Percentiles rank a stretch among this genome's conserved stretches.
Evolutionary conservation across 352 stramenopile species (phyloP).

Genomic region (Globisporangium radiosum): DNA sequence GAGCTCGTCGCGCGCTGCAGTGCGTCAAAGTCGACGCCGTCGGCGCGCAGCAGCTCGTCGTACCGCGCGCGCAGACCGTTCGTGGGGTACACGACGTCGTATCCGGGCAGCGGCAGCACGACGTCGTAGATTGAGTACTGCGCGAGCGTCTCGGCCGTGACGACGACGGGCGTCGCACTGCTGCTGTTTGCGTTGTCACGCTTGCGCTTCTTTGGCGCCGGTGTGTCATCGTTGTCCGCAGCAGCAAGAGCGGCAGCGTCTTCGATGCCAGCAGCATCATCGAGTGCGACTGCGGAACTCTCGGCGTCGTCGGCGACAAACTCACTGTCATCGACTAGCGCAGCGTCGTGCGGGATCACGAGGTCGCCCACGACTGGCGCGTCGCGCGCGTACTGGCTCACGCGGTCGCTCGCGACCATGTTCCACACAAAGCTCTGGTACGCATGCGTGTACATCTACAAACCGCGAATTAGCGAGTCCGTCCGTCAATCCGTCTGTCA

Average conservation of each 20-base stretch:
- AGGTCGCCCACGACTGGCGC: slow-evolving; percentile 88
- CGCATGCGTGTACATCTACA: slow-evolving; percentile 84
- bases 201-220: slow-evolving; percentile 30
- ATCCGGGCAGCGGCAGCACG: slow-evolving; percentile 94
- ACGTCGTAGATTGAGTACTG: slow-evolving; percentile 92
- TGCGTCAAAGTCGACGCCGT: slow-evolving; percentile 64
- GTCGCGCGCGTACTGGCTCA: slow-evolving; percentile 65
- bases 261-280: slow-evolving; percentile 15
- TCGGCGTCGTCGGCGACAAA: slow-evolving; percentile 23
- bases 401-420: slow-evolving; percentile 82
- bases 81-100: slow-evolving; percentile 83
- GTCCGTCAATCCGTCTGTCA: not conserved
- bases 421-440: slow-evolving; percentile 98
- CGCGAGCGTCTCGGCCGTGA: slow-evolving; percentile 88
- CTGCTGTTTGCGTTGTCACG: slow-evolving; percentile 8
- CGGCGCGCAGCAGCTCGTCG: slow-evolving; percentile 46
- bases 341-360: slow-evolving; percentile 45
- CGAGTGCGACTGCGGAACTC: not conserved
- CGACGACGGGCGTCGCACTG: slow-evolving; percentile 21
- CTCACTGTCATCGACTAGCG: slow-evolving; percentile 14
- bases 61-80: slow-evolving; percentile 76
- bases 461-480: not conserved
- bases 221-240: slow-evolving; percentile 7
- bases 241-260: slow-evolving; percentile 11
- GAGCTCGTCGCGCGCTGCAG: slow-evolving; percentile 68